Base-by-base conservation (phyloP, 352 stramenopile genomes). In the Pythium brachiatum region DNA sequence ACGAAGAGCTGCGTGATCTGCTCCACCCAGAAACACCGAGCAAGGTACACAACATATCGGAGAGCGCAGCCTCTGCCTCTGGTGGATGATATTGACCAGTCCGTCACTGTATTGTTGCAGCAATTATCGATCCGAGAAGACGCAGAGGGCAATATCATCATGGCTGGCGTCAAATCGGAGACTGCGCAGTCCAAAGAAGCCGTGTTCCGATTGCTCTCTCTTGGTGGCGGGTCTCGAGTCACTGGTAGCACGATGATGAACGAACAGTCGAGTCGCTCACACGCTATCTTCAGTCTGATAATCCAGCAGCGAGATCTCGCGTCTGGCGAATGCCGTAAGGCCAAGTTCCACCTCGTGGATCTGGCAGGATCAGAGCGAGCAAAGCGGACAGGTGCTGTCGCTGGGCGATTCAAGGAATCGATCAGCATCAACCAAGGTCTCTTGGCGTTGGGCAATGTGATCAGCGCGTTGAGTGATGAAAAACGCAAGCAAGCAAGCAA, bases 401-500 rank as follows among this genome's bases (percentile, higher is more conserved):
- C 92, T 7, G 80, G 81, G 0, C 79, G 91, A 6, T 88, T 97
- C 46, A 97, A 94, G 54, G 96, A 99, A 67, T 97, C 90, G 0
- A 94, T 98, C 54, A 96, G 89, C 57, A 99, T 99, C 63, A 99
- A 99, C 70, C 91, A 97, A 61, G 92, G 92, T 0, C 72, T 99
- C 18, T 75, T 98, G 7, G 94, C 96, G 13, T 77, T 99, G 0
- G 96, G 95, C 11, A 98, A 99, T 58, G 96, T 99, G 13, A 97
- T 99, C 59, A 96, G 85, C 41, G 93, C 95, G 1, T 67, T 99
- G 0, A 84, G 91, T 7, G 95, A 98, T 51, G 81, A 97, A 43
- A 92, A 89, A 27, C 90, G 93, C 39, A 95, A 93, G 53, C 39
- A 51, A 61, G 53, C 53, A 13, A 53, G 62, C 4, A 70, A 20